Conservation (phyloP, 805 yeast species). For the Ogataea pilisensis region DNA sequence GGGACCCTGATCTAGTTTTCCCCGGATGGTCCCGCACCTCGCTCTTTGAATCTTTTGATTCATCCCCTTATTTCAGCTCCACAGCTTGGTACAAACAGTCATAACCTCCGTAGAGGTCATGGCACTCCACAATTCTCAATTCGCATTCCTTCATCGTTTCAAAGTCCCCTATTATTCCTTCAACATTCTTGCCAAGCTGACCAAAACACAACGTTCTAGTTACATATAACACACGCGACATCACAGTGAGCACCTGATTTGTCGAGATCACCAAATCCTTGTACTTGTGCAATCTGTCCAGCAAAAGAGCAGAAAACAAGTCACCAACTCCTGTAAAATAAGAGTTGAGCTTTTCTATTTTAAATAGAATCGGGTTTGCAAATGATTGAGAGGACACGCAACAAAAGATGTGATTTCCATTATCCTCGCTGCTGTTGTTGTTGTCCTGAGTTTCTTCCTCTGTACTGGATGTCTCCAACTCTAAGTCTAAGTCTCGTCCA, state of each 20-base stretch:
- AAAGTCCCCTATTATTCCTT: slow-evolving; percentile 53
- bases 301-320: slow-evolving; percentile 71
- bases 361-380: slow-evolving; percentile 32
- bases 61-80: not conserved
- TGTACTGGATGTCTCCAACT: too few relatives aligned
- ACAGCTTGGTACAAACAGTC: slow-evolving; percentile 10
- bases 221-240: slow-evolving; percentile 45
- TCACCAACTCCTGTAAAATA: slow-evolving; percentile 97
- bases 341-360: slow-evolving; percentile 61
- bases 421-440: slow-evolving; percentile 9
- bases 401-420: slow-evolving; percentile 31
- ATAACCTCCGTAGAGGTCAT: slow-evolving; percentile 30
- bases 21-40: not conserved
- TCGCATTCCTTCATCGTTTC: slow-evolving; percentile 69
- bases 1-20: too few relatives aligned
- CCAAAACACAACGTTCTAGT: slow-evolving; percentile 40
- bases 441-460: too few relatives aligned
- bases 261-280: slow-evolving; percentile 34
- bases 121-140: slow-evolving; percentile 60
- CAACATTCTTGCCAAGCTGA: slow-evolving; percentile 35
- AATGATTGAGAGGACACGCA: slow-evolving; percentile 38
- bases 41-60: not conserved
- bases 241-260: slow-evolving; percentile 52
- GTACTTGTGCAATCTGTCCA: slow-evolving; percentile 51
- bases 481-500: slow-evolving; percentile 15